Percentiles rank a stretch among this genome's conserved stretches.
phyloP scores from a whole-genome alignment of 179 eudicot genomes.

The Sideroxylon spinosum region DNA sequence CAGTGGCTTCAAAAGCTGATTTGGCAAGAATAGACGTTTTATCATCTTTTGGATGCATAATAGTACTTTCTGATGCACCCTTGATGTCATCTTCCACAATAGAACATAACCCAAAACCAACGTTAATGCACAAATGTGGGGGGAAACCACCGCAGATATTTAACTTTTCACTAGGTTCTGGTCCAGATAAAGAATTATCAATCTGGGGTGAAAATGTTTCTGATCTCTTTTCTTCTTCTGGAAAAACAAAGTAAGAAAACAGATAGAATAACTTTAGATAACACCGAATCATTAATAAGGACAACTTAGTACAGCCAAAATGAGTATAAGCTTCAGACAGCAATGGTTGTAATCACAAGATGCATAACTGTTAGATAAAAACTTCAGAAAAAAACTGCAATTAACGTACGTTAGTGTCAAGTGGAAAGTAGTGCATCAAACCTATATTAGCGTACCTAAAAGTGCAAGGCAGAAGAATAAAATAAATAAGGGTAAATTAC shows the following conservation, averaged over 20 bases:
- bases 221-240: slow-evolving; percentile 48
- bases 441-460: too few species aligned
- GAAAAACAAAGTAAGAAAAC: slow-evolving; percentile 12
- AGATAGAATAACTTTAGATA: neutral
- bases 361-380: too few species aligned
- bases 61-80: neutral
- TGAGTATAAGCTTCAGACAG: neutral
- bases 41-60: neutral
- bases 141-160: neutral
- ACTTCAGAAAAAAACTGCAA: too few species aligned
- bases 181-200: neutral
- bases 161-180: neutral
- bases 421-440: neutral
- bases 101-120: neutral
- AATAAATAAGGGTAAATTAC: too few species aligned
- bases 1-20: neutral
- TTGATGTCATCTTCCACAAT: neutral
- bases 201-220: slow-evolving; percentile 30
- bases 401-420: neutral
- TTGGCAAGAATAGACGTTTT: neutral
- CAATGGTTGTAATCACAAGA: neutral
- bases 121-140: neutral
- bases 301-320: neutral
- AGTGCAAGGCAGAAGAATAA: too few species aligned
- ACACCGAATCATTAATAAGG: neutral